Evolutionary conservation across 2,329 filamentous ascomycete species (phyloP).

Genomic region (Elsinoe fawcettii): DNA sequence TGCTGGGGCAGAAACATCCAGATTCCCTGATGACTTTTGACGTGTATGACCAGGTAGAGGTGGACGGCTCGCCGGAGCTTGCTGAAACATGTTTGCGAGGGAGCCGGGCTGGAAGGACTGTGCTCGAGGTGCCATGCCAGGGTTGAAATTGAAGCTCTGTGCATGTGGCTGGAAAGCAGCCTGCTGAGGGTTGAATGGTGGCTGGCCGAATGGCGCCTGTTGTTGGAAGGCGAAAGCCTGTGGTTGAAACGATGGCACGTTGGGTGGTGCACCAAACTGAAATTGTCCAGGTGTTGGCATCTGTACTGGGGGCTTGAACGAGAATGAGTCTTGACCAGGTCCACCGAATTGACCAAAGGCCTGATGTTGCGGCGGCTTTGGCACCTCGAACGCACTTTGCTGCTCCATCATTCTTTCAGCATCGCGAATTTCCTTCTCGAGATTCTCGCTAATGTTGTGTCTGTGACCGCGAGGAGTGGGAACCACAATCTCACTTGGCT

Average conservation of each 20-base stretch:
- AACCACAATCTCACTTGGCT: constrained; percentile 51
- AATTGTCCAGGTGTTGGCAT: neutral
- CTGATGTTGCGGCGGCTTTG: neutral
- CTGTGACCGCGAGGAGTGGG: constrained; percentile 55
- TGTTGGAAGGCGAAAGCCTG: constrained; percentile 8
- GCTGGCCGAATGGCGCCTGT: constrained; percentile 1
- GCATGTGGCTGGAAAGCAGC: constrained; percentile 38
- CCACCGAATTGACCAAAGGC: neutral
- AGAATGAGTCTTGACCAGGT: constrained; percentile 2
- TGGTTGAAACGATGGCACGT: constrained; percentile 8
- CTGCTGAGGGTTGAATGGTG: neutral
- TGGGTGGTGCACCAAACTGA: constrained; percentile 1
- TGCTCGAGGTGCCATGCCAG: constrained; percentile 30
- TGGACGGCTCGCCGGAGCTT: neutral
- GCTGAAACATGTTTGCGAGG: neutral
- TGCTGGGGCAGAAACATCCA: constrained; percentile 52
- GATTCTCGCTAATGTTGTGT: constrained; percentile 67
- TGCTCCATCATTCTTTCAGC: constrained; percentile 44
- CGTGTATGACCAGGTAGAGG: constrained; percentile 16
- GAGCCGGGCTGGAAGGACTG: constrained; percentile 36
- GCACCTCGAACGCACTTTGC: constrained; percentile 61
- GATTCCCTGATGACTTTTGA: constrained; percentile 32
- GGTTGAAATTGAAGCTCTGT: constrained; percentile 77
- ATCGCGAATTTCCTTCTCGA: constrained; percentile 79
- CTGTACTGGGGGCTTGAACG: neutral